phyloP scores from a whole-genome alignment of 139 green algal genomes.

The Spirogloea muscicola region DNA sequence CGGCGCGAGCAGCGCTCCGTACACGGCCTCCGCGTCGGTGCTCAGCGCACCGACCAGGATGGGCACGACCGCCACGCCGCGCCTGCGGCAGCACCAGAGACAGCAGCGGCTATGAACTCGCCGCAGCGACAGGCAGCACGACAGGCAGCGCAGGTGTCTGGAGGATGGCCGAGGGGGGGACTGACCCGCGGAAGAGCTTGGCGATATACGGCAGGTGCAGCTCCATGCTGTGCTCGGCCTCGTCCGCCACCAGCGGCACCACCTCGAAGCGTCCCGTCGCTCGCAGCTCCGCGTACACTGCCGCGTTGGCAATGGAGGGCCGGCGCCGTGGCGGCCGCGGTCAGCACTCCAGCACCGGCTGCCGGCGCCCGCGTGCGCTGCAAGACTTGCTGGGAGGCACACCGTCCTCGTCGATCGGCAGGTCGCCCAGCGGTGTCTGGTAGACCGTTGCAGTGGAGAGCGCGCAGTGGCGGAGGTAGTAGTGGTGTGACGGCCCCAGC shows the following conservation, averaged over 20 bases:
- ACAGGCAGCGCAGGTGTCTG: too few species aligned
- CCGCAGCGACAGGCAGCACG: too few species aligned
- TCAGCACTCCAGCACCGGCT: too few species aligned
- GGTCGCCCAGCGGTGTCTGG: slow-evolving; percentile 73
- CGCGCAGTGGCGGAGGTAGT: slow-evolving; percentile 71
- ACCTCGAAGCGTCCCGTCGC: slow-evolving; percentile 70
- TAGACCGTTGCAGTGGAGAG: slow-evolving; percentile 66
- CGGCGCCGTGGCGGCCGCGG: too few species aligned
- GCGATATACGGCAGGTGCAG: slow-evolving; percentile 89
- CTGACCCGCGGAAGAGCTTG: slow-evolving; percentile 44
- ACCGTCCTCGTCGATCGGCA: slow-evolving; percentile 67
- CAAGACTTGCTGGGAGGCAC: too few species aligned
- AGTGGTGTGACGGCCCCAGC: slow-evolving; percentile 81
- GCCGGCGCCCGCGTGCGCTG: too few species aligned
- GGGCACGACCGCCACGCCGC: slow-evolving; percentile 82
- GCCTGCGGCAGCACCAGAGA: too few species aligned
- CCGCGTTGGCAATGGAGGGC: not conserved
- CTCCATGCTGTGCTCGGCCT: slow-evolving; percentile 94
- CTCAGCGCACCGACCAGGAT: slow-evolving; percentile 89
- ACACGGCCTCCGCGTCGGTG: slow-evolving; percentile 68
- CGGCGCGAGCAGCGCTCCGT: slow-evolving; percentile 69
- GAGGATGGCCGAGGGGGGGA: too few species aligned
- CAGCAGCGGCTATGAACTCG: too few species aligned
- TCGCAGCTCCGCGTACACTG: slow-evolving; percentile 68
- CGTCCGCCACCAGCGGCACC: slow-evolving; percentile 73